phyloP scores from a whole-genome alignment of 768 basidiomycete species.

The Galerina sulciceps region DNA sequence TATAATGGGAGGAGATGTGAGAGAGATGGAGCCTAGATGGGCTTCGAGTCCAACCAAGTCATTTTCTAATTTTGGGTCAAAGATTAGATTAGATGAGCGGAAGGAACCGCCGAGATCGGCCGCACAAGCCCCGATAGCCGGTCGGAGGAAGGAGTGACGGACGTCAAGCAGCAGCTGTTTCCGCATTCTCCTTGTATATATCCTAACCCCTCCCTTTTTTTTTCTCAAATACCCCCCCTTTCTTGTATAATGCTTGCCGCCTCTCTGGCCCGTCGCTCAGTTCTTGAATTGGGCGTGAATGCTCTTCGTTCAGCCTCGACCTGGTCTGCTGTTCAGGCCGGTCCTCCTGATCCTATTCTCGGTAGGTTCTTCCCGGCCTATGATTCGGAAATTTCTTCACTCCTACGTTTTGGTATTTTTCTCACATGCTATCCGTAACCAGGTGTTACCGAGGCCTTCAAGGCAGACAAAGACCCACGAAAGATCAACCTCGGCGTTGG shows the following conservation, averaged over 20 bases:
- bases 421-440: conserved; percentile 8
- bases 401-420: conserved; percentile 1
- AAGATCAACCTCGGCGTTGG: conserved; percentile 99
- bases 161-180: neutral
- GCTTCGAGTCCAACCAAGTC: conserved; percentile 17
- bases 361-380: conserved; percentile 48
- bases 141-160: neutral
- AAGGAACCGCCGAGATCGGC: conserved; percentile 27
- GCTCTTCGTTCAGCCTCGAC: conserved; percentile 61
- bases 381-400: neutral
- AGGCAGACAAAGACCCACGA: conserved; percentile 87
- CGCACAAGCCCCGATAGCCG: conserved; percentile 28
- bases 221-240: conserved; percentile 28
- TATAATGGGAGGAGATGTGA: conserved; percentile 7
- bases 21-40: conserved; percentile 14
- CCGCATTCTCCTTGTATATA: conserved; percentile 5
- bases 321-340: conserved; percentile 84
- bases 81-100: conserved; percentile 29
- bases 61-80: conserved; percentile 10
- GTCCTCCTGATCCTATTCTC: conserved; percentile 93
- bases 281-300: conserved; percentile 37
- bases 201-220: conserved; percentile 4
- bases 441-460: conserved; percentile 96
- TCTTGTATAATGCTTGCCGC: conserved; percentile 49
- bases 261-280: conserved; percentile 54